Evolutionary conservation across 306 rosid species (phyloP).

Genomic region (Pueraria montana): DNA sequence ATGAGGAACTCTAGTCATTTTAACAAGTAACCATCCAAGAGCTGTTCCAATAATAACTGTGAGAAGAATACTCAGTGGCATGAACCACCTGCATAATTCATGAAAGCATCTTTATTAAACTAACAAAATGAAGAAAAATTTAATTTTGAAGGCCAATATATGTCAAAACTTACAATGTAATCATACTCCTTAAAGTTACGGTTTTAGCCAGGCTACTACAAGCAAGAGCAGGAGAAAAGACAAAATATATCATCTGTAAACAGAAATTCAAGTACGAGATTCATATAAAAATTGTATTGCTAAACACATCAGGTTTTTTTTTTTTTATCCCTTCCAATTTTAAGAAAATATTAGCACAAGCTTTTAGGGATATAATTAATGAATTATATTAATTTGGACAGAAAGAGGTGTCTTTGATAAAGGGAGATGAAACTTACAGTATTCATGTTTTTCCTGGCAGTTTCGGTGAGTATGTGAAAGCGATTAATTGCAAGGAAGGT

Average conservation of each 20-base stretch:
- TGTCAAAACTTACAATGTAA: slow-evolving; percentile 43
- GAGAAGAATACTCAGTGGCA: slow-evolving; percentile 53
- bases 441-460: slow-evolving; percentile 42
- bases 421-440: slow-evolving; percentile 42
- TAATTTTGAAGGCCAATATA: not conserved
- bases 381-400: too few relatives aligned
- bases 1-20: slow-evolving; percentile 45
- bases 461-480: slow-evolving; percentile 28
- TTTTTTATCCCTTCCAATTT: not conserved
- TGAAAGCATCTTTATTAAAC: not conserved
- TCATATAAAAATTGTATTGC: not conserved
- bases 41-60: slow-evolving; percentile 46
- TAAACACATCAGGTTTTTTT: not conserved
- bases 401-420: not conserved
- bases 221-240: slow-evolving; percentile 52
- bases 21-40: slow-evolving; percentile 55
- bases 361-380: not conserved
- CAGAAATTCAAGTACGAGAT: not conserved
- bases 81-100: slow-evolving; percentile 56
- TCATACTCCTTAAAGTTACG: slow-evolving; percentile 42
- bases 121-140: not conserved
- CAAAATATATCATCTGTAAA: slow-evolving; percentile 49
- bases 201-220: slow-evolving; percentile 42
- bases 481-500: slow-evolving; percentile 43
- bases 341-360: not conserved